Conservation (phyloP, 2,329 filamentous ascomycete genomes). For the Whalleya microplaca region DNA sequence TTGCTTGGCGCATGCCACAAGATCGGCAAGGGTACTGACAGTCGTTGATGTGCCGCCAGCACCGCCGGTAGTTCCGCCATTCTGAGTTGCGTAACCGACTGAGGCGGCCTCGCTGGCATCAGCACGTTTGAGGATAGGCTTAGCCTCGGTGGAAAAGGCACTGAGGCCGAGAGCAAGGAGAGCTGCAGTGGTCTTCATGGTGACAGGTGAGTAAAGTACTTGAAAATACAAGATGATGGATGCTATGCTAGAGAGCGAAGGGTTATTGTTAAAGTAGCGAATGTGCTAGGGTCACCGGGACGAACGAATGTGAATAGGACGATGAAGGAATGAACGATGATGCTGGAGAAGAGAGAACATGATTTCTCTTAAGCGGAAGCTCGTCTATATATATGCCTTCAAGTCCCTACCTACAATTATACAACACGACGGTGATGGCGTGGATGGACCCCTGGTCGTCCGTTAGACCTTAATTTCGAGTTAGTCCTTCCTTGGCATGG, state of each 20-base stretch:
- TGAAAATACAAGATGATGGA: no score
- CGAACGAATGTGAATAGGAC: not conserved
- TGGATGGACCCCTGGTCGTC: not conserved
- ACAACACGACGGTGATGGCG: not conserved
- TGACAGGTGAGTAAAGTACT: not conserved
- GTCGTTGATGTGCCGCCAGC: conserved; percentile 58
- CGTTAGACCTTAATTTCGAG: not conserved
- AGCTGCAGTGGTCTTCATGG: not conserved
- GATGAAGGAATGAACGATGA: not conserved
- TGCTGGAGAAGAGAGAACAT: not conserved
- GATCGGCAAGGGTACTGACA: conserved; percentile 53
- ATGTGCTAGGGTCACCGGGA: not conserved
- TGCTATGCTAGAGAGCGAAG: not conserved
- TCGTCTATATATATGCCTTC: not conserved
- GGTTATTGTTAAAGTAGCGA: not conserved
- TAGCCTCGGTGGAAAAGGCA: not conserved
- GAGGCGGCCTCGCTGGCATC: not conserved
- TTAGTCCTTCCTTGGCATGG: not conserved
- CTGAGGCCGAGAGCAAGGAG: not conserved
- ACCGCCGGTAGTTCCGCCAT: conserved; percentile 53
- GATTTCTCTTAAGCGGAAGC: not conserved
- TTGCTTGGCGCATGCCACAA: conserved; percentile 53
- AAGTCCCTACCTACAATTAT: not conserved
- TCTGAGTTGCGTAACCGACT: conserved; percentile 13
- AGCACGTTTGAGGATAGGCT: not conserved